Base-by-base conservation (phyloP, 169 alveolate genomes). In the Eimeria sp. region DNA sequence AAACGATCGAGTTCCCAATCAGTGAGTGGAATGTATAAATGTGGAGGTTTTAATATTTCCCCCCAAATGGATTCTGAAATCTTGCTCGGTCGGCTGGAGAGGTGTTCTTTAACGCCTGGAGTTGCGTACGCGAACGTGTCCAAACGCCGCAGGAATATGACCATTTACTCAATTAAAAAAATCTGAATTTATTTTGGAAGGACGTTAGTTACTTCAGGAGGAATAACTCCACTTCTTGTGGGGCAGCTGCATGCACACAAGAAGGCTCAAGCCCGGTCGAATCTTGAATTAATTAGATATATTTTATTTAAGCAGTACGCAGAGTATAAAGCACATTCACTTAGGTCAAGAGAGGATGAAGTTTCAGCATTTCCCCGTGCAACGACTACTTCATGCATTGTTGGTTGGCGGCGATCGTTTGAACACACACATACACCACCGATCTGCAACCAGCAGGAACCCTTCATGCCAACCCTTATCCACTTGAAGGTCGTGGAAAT, bases 191-290 rank as follows among this genome's bases (percentile, higher is more conserved):
- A 75, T 11, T 47, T 43, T 45, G 40, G 86, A 5, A 14, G 20
- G 61, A 45, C 4, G 86, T 13, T 43, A 30, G 22, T 47, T 45
- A 75, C 25, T 43, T 58, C 86, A 40, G 63, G 22, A 75, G 61
- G 20, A 43, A 6, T 43, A 75, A 45, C 45, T 43, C 3, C 13
- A n/a, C 49, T 40, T 61, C 86, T 34, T 75, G 86, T 75, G 86
- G 86, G 86, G 86, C 86, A 75, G 63, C 20, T 75, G 86, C 86
- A 75, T 75, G 86, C 86, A 45, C 34, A 0, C 43, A 34, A 34
- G 78, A 70, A n/a, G 49, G 78, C 49, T 10, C 49, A 40, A 73
- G 63, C 61, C 63, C 45, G 78, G 49, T 20, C 63, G 58, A 43
- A 75, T 45, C 11, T 22, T 75, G 63, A 16, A 75, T 10, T n/a